Conservation (phyloP, 2,329 filamentous ascomycete genomes). For the Beauveria rudraprayagi region DNA sequence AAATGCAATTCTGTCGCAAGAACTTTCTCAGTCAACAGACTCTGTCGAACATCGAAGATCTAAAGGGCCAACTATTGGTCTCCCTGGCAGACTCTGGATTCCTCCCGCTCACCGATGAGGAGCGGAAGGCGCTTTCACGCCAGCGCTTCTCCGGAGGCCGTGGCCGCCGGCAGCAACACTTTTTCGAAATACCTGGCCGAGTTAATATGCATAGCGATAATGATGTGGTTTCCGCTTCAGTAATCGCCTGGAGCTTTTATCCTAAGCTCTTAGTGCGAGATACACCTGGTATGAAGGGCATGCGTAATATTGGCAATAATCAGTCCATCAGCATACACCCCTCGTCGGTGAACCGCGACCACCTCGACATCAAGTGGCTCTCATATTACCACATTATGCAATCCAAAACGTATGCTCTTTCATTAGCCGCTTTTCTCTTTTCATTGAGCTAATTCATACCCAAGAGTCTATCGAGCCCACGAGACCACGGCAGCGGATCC, state of each 20-base stretch:
- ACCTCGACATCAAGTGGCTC: conserved; percentile 65
- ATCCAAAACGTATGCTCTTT: conserved; percentile 57
- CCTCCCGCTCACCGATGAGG: conserved; percentile 63
- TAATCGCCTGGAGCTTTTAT: conserved; percentile 92
- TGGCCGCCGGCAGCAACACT: conserved; percentile 59
- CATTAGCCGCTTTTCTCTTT: neutral
- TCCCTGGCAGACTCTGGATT: conserved; percentile 82
- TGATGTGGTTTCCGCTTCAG: conserved; percentile 68
- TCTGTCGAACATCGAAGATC: conserved; percentile 84
- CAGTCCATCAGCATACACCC: conserved; percentile 82
- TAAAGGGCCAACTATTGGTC: conserved; percentile 84
- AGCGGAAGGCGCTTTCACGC: conserved; percentile 60
- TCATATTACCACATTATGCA: conserved; percentile 99
- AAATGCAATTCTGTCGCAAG: conserved; percentile 87
- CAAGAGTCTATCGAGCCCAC: conserved; percentile 76
- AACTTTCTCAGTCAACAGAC: conserved; percentile 90
- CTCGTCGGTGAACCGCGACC: conserved; percentile 77
- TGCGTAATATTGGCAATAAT: conserved; percentile 88
- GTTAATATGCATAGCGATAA: conserved; percentile 72
- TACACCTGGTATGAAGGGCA: conserved; percentile 59
- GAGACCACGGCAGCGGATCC: conserved; percentile 76
- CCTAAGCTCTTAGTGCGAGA: conserved; percentile 84
- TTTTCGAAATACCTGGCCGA: conserved; percentile 73
- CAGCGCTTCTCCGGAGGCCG: conserved; percentile 48
- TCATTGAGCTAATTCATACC: conserved; percentile 17